These are phyloP conservation scores for Fusarium udum DNA, from an alignment of 2,329 filamentous ascomycete genomes.

Conservation along the genomic window DNA sequence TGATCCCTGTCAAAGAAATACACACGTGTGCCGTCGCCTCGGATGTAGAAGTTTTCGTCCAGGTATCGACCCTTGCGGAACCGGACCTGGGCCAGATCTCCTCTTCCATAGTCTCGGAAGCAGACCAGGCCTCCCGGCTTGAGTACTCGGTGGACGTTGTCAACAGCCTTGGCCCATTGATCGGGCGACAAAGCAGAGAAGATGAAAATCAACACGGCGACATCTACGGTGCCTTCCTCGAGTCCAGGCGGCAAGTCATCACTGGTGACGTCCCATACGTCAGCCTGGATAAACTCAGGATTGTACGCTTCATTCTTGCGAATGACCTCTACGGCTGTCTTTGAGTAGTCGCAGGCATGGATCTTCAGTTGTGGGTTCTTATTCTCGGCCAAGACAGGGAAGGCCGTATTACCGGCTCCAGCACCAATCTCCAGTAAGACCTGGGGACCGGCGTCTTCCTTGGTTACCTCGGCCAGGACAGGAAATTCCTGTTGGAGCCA, in stretches of 20 bases:
- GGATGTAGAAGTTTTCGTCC: slow-evolving; percentile 96
- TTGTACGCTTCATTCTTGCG: slow-evolving; percentile 81
- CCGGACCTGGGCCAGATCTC: slow-evolving; percentile 93
- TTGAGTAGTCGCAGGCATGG: slow-evolving; percentile 96
- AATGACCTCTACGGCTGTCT: slow-evolving; percentile 94
- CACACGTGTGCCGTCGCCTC: slow-evolving; percentile 93
- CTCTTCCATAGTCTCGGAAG: slow-evolving; percentile 96
- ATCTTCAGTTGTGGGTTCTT: slow-evolving; percentile 83
- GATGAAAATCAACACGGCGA: slow-evolving; percentile 95
- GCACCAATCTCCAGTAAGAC: slow-evolving; percentile 91
- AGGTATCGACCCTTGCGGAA: slow-evolving; percentile 96
- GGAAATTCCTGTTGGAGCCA: slow-evolving; percentile 98
- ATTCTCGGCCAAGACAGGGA: slow-evolving; percentile 87
- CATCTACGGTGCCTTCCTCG: slow-evolving; percentile 81
- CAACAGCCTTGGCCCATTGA: slow-evolving; percentile 85
- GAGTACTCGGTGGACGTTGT: slow-evolving; percentile 82
- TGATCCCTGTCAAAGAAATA: slow-evolving; percentile 97
- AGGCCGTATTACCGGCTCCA: slow-evolving; percentile 95
- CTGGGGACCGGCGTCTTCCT: slow-evolving; percentile 72
- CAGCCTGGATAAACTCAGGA: slow-evolving; percentile 77
- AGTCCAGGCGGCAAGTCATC: slow-evolving; percentile 80
- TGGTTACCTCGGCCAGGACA: slow-evolving; percentile 79
- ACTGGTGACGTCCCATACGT: slow-evolving; percentile 91
- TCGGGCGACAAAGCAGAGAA: slow-evolving; percentile 88
- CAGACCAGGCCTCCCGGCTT: slow-evolving; percentile 94